Conservation (phyloP, 768 basidiomycete species). For the Phylloporus arenicola region DNA sequence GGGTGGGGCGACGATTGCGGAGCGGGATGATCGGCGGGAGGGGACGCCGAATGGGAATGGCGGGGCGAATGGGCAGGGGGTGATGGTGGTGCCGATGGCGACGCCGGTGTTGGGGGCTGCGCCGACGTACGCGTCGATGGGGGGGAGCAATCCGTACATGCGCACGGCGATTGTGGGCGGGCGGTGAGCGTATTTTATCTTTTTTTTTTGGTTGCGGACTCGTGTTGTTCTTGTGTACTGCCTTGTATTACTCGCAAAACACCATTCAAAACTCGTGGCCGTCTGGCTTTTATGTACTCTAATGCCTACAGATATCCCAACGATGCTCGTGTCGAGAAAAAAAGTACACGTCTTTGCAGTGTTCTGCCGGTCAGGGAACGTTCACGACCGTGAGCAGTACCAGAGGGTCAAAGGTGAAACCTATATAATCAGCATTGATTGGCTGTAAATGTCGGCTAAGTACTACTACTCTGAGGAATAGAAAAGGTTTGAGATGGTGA, state of each 20-base stretch:
- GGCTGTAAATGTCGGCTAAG: no score
- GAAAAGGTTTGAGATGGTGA: no score
- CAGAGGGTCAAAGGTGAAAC: no score
- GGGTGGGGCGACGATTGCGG: constrained; percentile 63
- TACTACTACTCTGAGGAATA: no score
- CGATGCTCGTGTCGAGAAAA: no score
- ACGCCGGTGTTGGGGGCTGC: constrained; percentile 37
- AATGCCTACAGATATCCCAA: no score
- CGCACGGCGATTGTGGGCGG: constrained; percentile 56
- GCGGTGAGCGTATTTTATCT: constrained; percentile 35
- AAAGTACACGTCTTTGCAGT: no score
- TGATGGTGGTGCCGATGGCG: constrained; percentile 42
- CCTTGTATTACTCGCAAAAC: constrained; percentile 11
- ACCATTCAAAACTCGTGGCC: no score
- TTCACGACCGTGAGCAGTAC: no score
- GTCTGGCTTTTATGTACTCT: no score
- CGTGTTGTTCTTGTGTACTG: constrained; percentile 29
- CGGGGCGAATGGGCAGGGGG: constrained; percentile 9
- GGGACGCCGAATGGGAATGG: constrained; percentile 38
- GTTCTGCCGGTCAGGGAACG: no score
- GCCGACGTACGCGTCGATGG: constrained; percentile 57
- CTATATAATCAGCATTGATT: no score
- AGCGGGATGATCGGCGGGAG: constrained; percentile 46
- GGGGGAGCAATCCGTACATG: constrained; percentile 57
- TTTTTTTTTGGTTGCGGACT: constrained; percentile 10